Evolutionary conservation across 495 filamentous ascomycete species (phyloP).

Genomic region (Xylaria longipes): DNA sequence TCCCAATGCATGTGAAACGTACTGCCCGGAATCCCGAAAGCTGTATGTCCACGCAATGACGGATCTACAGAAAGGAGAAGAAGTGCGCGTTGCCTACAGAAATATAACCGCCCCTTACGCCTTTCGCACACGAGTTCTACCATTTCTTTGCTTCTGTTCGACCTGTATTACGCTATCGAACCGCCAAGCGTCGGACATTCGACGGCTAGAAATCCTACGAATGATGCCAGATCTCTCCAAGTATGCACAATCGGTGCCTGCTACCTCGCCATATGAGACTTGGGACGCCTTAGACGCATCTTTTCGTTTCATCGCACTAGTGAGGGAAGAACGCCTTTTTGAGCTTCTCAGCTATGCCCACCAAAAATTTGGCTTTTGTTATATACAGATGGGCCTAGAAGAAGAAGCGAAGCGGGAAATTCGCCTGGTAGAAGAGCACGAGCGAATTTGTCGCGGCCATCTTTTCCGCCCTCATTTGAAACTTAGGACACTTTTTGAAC

Average conservation of each 20-base stretch:
- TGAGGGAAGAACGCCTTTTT: background rate
- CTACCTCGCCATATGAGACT: background rate
- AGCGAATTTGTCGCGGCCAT: background rate
- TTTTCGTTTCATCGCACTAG: background rate
- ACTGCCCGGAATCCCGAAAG: background rate
- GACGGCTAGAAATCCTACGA: background rate
- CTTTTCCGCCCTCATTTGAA: background rate
- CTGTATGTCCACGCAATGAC: background rate
- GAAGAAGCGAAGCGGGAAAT: background rate
- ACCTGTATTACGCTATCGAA: background rate
- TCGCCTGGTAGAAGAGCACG: background rate
- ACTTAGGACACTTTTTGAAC: background rate
- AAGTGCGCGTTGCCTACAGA: background rate
- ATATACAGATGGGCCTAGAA: background rate
- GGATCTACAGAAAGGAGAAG: background rate
- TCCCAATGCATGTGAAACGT: background rate
- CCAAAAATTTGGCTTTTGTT: background rate
- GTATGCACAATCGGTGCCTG: background rate
- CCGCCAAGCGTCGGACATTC: background rate
- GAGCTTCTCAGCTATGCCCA: background rate
- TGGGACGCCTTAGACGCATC: background rate
- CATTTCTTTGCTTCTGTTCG: background rate
- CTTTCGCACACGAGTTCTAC: background rate
- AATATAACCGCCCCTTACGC: background rate
- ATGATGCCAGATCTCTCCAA: fast-evolving